Evolutionary conservation across 192 early-diverging fungal species (phyloP).

Genomic region (Coemansia sp.): DNA sequence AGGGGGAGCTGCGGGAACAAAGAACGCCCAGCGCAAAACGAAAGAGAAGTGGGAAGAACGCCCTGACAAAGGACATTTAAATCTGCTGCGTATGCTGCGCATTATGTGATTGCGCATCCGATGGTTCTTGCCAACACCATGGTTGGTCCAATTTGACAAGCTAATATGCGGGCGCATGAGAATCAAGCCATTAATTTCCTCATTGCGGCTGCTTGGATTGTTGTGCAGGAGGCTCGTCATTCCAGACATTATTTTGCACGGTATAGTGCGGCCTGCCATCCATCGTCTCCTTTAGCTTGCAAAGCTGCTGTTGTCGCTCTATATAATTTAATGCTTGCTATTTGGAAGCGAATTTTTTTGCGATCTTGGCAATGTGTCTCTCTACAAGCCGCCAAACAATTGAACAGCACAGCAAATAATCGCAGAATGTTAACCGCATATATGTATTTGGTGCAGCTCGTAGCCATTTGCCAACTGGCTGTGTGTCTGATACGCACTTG

Average conservation of each 20-base stretch:
- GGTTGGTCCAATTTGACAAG: not conserved
- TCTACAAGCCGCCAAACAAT: no score
- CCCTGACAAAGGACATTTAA: not conserved
- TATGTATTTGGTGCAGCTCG: no score
- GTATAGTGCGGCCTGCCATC: not conserved
- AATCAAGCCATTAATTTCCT: no score
- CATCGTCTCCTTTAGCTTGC: no score
- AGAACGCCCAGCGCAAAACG: not conserved
- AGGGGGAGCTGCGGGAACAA: not conserved
- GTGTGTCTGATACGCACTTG: no score
- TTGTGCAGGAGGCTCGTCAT: not conserved
- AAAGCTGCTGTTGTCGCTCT: no score
- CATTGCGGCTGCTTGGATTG: no score
- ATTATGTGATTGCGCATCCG: not conserved
- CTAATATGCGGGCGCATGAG: not conserved
- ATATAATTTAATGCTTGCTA: not conserved
- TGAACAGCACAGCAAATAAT: no score
- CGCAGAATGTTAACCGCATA: no score
- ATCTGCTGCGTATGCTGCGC: conserved; percentile 7
- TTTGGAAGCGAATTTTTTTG: not conserved
- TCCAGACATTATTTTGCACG: not conserved
- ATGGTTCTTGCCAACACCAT: not conserved
- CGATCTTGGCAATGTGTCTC: no score
- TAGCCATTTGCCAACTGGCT: no score
- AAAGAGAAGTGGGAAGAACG: not conserved